Conservation (phyloP, 257 asterid species). For the Voacanga thouarsii region DNA sequence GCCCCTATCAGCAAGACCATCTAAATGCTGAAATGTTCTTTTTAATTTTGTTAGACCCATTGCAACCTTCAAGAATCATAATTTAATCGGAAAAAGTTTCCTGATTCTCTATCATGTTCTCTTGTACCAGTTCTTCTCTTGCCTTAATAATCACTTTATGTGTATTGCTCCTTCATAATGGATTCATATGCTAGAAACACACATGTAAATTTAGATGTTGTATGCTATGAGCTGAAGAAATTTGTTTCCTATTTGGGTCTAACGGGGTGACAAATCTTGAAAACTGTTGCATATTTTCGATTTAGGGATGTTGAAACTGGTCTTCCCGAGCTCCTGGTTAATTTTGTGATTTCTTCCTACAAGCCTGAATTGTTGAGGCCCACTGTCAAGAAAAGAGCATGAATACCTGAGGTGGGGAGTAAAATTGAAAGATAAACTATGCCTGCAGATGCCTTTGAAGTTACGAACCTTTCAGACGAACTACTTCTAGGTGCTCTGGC, state of each 20-base stretch:
- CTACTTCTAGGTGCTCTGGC: neutral
- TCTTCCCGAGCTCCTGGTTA: constrained; percentile 88
- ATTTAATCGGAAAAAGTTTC: neutral
- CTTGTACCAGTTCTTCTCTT: neutral
- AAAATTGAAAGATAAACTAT: neutral
- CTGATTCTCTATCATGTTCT: neutral
- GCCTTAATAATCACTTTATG: neutral
- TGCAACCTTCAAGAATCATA: neutral
- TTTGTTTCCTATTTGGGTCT: neutral
- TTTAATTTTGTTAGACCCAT: neutral
- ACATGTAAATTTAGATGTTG: neutral
- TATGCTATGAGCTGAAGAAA: neutral
- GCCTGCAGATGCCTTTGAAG: neutral
- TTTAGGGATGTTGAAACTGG: constrained; percentile 67
- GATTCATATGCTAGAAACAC: neutral
- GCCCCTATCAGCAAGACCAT: neutral
- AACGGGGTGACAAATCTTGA: neutral
- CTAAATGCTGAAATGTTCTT: neutral
- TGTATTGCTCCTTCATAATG: neutral
- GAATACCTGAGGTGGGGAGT: constrained; percentile 82
- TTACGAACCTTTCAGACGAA: neutral
- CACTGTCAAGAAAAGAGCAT: constrained; percentile 58
- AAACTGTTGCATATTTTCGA: constrained; percentile 18
- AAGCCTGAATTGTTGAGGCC: constrained; percentile 73
- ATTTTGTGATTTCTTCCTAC: constrained; percentile 89